Evolutionary conservation across 2,329 filamentous ascomycete genomes (phyloP).

Genomic region (Botryosphaeria dothidea): DNA sequence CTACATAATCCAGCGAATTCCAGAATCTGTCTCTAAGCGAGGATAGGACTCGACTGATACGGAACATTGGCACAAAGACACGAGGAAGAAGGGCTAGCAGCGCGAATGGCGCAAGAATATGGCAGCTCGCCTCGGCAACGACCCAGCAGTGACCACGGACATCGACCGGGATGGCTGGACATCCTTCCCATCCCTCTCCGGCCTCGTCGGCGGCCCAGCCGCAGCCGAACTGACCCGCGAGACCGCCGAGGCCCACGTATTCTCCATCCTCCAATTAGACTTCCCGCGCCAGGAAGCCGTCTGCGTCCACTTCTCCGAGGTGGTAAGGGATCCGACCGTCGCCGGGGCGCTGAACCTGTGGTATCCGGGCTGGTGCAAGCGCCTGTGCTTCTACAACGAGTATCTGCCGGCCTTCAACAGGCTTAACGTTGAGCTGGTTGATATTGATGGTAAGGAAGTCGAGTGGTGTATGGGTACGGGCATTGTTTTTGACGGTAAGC

Average conservation of each 20-base stretch:
- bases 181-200: background rate
- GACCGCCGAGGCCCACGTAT: too few species aligned
- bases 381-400: slow-evolving; percentile 62
- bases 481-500: slow-evolving; percentile 49
- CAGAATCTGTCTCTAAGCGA: slow-evolving; percentile 40
- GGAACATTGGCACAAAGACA: slow-evolving; percentile 41
- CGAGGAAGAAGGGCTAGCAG: slow-evolving; percentile 51
- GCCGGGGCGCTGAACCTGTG: slow-evolving; percentile 59
- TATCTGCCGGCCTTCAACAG: slow-evolving; percentile 62
- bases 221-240: too few species aligned
- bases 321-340: slow-evolving; percentile 54
- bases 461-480: slow-evolving; percentile 48
- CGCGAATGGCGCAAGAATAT: slow-evolving; percentile 48
- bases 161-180: slow-evolving; percentile 54
- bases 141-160: slow-evolving; percentile 33
- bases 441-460: slow-evolving; percentile 59
- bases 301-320: slow-evolving; percentile 49
- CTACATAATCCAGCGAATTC: slow-evolving; percentile 28
- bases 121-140: slow-evolving; percentile 38
- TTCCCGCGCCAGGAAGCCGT: slow-evolving; percentile 40
- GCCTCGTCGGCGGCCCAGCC: too few species aligned
- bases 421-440: slow-evolving; percentile 60
- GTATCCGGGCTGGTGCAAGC: slow-evolving; percentile 65
- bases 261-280: slow-evolving; percentile 34
- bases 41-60: slow-evolving; percentile 44